Percentiles rank a stretch among this genome's conserved stretches.
phyloP scores from a whole-genome alignment of 2,329 filamentous ascomycete genomes.

The Aureobasidium sp. region DNA sequence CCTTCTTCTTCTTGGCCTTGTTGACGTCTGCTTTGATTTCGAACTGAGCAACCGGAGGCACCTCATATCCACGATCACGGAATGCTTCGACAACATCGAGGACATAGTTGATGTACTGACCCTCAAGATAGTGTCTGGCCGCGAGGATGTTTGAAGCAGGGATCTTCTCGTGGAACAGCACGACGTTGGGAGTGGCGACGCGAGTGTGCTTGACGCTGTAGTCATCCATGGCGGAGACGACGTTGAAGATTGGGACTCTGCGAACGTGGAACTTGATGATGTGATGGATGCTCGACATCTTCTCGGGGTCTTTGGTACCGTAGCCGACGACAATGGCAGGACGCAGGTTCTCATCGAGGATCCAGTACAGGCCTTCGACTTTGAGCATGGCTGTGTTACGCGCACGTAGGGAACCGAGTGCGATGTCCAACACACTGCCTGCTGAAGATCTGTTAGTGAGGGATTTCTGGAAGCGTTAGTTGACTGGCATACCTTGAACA shows the following conservation, averaged over 20 bases:
- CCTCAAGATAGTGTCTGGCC: neutral
- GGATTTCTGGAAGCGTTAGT: too few species aligned
- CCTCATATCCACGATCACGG: neutral
- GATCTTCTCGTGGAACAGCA: neutral
- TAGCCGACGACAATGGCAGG: constrained; percentile 3
- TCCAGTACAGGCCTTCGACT: neutral
- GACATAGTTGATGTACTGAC: neutral
- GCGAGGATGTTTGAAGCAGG: neutral
- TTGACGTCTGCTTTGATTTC: neutral
- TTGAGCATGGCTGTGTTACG: neutral
- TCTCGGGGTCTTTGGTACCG: neutral
- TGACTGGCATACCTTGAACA: neutral
- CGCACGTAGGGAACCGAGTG: neutral
- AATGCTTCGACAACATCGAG: neutral
- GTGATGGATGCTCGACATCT: constrained; percentile 2
- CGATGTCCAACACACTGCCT: constrained; percentile 4
- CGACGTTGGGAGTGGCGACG: neutral
- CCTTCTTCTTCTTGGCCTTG: neutral
- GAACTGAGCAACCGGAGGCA: neutral
- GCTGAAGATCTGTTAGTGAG: neutral
- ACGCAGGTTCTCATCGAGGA: neutral
- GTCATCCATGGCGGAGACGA: neutral
- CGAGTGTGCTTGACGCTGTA: constrained; percentile 1
- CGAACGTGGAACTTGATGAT: constrained; percentile 1
- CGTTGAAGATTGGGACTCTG: neutral